Conservation (phyloP, 169 alveolate species). For the Eimeria praecox region DNA sequence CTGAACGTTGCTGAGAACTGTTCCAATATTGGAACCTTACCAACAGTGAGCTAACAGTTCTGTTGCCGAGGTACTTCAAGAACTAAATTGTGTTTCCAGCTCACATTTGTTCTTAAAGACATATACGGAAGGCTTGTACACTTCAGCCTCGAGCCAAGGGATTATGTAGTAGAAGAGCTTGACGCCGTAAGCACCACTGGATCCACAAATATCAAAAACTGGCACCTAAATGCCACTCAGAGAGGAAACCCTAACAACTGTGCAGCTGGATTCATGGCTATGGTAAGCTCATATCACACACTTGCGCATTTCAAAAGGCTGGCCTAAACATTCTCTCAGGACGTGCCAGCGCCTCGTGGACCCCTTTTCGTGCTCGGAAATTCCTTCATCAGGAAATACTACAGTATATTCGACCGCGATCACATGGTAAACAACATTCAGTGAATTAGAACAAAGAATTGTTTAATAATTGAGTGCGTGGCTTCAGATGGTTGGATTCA, state of each 20-base stretch:
- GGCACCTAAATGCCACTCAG: conserved; percentile 42
- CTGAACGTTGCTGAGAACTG: conserved; percentile 89
- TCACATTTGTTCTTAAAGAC: conserved; percentile 85
- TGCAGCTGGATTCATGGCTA: conserved; percentile 86
- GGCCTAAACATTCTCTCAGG: conserved; percentile 79
- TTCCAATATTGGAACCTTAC: conserved; percentile 87
- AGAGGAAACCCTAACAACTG: conserved; percentile 75
- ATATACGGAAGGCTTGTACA: conserved; percentile 84
- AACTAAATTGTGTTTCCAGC: conserved; percentile 59
- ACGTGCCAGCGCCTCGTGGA: conserved; percentile 91
- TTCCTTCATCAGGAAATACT: conserved; percentile 89
- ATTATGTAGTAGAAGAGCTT: conserved; percentile 87
- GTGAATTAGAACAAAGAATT: not conserved
- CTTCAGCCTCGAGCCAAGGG: conserved; percentile 86
- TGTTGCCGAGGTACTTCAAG: not conserved
- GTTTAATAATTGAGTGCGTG: not conserved
- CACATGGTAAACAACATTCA: conserved; percentile 78
- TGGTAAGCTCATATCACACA: conserved; percentile 70
- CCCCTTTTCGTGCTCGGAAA: conserved; percentile 92
- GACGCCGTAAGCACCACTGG: conserved; percentile 72
- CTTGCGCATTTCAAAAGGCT: not conserved
- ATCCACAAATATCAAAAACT: not conserved
- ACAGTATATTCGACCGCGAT: conserved; percentile 88
- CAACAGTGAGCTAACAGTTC: conserved; percentile 77
- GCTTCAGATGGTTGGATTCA: conserved; percentile 81